Percentiles rank a stretch among this genome's conserved stretches.
Evolutionary conservation across 2,329 filamentous ascomycete species (phyloP).

Genomic region (Sarocladiaceae sp.): DNA sequence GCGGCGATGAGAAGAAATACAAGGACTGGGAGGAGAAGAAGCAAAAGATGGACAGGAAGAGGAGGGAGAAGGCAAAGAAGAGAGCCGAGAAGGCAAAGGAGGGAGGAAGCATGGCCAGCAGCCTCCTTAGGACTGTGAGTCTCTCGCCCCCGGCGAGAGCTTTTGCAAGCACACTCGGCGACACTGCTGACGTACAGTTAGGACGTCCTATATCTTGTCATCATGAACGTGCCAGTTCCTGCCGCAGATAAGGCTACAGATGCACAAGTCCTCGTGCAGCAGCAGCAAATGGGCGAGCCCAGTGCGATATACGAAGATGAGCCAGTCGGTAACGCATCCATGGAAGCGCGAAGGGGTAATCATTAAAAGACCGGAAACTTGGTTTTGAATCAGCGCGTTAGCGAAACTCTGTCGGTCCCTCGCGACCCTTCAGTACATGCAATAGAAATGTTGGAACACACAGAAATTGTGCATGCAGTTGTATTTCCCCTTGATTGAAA

Average conservation of each 20-base stretch:
- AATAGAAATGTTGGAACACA: too few species aligned
- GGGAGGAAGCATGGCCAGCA: background rate
- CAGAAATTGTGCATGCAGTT: conserved; percentile 8
- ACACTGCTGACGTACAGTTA: background rate
- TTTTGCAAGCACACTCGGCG: too few species aligned
- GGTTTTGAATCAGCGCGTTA: too few species aligned
- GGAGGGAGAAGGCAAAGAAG: conserved; percentile 8
- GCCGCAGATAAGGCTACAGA: too few species aligned
- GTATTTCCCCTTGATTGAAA: conserved; percentile 12
- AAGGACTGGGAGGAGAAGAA: background rate
- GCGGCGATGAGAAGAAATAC: background rate
- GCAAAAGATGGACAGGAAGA: conserved; percentile 9
- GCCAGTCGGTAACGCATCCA: too few species aligned
- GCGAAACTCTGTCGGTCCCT: too few species aligned
- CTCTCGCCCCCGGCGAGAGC: background rate
- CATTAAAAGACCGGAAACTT: too few species aligned
- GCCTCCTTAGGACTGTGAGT: conserved; percentile 1
- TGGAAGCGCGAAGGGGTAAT: too few species aligned
- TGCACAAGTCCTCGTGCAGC: background rate
- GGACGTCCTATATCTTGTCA: conserved; percentile 2
- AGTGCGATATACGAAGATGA: background rate
- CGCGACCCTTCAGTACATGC: too few species aligned
- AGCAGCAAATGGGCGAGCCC: background rate
- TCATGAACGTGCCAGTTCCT: background rate
- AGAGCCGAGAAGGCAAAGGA: background rate